Evolutionary conservation across 208 protist species (phyloP).

Genomic region (Trypanosoma cruzi): DNA sequence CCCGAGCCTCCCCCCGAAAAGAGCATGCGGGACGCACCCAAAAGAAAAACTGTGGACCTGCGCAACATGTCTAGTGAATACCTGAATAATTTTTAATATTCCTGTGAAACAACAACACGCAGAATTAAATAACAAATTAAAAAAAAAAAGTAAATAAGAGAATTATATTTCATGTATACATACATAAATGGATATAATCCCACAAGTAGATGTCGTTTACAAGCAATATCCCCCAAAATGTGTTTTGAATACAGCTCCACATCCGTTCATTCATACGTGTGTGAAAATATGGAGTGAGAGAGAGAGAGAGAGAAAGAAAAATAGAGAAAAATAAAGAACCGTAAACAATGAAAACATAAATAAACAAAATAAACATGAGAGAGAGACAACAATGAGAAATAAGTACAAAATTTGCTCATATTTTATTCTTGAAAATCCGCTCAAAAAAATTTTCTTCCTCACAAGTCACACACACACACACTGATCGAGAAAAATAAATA

Average conservation of each 20-base stretch:
- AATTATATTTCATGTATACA: neutral
- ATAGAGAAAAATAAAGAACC: conserved; percentile 9
- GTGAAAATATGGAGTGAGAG: neutral
- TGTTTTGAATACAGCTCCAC: conserved; percentile 1
- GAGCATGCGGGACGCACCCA: conserved; percentile 65
- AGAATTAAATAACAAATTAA: conserved; percentile 13
- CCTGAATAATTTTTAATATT: conserved; percentile 3
- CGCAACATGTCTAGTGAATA: conserved; percentile 61
- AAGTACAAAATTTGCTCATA: neutral
- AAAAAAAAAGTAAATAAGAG: conserved; percentile 15
- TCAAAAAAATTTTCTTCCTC: neutral
- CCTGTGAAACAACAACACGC: neutral
- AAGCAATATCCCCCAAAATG: neutral
- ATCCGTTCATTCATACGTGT: neutral
- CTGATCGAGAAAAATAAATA: neutral
- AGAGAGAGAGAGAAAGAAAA: conserved; percentile 13
- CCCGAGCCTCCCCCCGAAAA: conserved; percentile 56
- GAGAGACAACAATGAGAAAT: neutral
- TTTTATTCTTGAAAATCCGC: neutral
- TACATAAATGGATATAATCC: too few relatives aligned
- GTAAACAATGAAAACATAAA: too few relatives aligned
- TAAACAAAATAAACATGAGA: too few relatives aligned
- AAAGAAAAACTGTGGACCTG: conserved; percentile 62
- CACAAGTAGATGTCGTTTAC: too few relatives aligned
- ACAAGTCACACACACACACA: neutral